These are phyloP conservation scores for Ophiostoma piceae DNA, from an alignment of 2,329 filamentous ascomycete species.

Conservation along the genomic window DNA sequence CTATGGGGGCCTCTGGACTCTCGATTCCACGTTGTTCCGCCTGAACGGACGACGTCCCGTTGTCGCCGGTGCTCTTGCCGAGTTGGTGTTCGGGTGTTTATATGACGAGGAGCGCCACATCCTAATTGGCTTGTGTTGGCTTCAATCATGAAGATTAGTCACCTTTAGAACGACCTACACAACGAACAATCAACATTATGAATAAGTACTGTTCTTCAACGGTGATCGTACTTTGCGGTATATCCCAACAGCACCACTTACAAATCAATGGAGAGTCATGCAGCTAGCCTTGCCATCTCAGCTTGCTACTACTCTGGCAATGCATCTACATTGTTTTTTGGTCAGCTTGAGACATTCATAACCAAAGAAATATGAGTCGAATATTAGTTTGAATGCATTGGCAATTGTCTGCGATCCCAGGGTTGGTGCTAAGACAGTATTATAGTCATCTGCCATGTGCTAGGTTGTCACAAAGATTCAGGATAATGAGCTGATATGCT, in stretches of 20 bases:
- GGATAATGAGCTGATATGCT: background rate
- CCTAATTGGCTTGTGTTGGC: background rate
- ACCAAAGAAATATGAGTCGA: no score
- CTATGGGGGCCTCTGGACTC: conserved; percentile 19
- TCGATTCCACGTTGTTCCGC: conserved; percentile 1
- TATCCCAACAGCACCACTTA: background rate
- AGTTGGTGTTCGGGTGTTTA: background rate
- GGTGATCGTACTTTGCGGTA: background rate
- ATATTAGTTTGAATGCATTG: background rate
- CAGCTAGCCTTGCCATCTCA: background rate
- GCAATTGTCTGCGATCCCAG: background rate
- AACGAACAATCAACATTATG: no score
- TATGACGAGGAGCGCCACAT: background rate
- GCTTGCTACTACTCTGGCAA: background rate
- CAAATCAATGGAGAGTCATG: background rate
- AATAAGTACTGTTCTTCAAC: background rate
- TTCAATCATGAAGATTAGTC: background rate
- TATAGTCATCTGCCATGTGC: background rate
- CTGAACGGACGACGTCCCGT: background rate
- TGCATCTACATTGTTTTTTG: background rate
- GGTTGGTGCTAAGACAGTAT: no score
- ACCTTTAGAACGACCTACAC: background rate
- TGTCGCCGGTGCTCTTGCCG: background rate
- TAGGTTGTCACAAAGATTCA: background rate
- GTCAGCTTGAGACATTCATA: background rate